Evolutionary conservation across 768 basidiomycete genomes (phyloP).

Genomic region (Naganishia kalamii): DNA sequence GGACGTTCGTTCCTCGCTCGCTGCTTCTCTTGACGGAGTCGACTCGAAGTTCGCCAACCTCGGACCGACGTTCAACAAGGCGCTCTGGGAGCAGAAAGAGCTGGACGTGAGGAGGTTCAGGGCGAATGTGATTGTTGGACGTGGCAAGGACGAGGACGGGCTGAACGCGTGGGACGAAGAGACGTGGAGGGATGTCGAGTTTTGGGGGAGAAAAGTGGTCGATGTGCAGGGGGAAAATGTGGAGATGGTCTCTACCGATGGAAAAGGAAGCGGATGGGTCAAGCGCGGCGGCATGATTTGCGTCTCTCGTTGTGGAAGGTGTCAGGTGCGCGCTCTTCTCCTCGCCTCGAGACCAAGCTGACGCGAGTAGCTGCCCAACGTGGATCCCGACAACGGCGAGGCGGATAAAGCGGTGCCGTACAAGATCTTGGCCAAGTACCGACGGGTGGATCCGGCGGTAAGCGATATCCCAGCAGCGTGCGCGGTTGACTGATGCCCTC

Average conservation of each 20-base stretch:
- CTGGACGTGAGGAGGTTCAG: constrained; percentile 16
- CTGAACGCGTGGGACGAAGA: constrained; percentile 18
- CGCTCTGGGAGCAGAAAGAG: background rate
- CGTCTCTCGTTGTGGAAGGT: constrained; percentile 21
- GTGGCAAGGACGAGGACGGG: background rate
- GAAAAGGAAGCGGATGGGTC: background rate
- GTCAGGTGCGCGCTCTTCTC: constrained; percentile 6
- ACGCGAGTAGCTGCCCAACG: constrained; percentile 18
- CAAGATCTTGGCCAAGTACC: constrained; percentile 22
- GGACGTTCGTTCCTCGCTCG: background rate
- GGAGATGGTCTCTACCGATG: background rate
- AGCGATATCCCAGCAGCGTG: background rate
- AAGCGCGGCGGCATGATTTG: constrained; percentile 9
- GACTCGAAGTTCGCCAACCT: constrained; percentile 7
- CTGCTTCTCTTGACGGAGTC: background rate
- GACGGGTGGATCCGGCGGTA: constrained; percentile 24
- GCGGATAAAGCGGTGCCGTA: constrained; percentile 20
- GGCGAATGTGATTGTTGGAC: constrained; percentile 16
- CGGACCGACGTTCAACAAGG: constrained; percentile 12
- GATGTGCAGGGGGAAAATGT: background rate
- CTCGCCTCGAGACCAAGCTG: background rate
- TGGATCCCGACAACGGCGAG: constrained; percentile 20
- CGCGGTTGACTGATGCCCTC: background rate
- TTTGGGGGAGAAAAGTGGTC: background rate
- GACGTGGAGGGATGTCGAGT: constrained; percentile 18